Conservation (phyloP, 768 basidiomycete genomes). For the Dictyophora rubrovolvata region DNA sequence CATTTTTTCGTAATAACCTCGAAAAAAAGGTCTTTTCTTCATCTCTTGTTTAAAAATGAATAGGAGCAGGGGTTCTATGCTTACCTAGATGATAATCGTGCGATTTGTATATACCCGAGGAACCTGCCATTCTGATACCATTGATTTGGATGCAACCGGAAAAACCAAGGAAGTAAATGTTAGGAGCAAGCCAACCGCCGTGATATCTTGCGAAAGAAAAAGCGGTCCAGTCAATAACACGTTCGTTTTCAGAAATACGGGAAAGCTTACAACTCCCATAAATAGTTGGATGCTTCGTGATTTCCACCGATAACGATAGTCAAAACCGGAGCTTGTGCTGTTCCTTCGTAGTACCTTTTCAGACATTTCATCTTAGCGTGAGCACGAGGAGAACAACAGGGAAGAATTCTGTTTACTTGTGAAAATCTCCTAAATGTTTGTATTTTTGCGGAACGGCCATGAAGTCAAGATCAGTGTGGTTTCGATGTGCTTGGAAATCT, state of each 20-base stretch:
- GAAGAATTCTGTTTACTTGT: conserved; percentile 20
- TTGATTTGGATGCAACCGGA: conserved; percentile 85
- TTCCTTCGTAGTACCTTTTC: conserved; percentile 85
- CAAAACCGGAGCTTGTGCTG: conserved; percentile 70
- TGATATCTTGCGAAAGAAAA: conserved; percentile 55
- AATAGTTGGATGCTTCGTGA: conserved; percentile 93
- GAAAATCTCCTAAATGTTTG: conserved; percentile 71
- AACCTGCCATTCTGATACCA: conserved; percentile 80
- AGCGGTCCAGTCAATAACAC: too few relatives aligned
- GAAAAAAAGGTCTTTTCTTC: neutral
- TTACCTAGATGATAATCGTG: conserved; percentile 60
- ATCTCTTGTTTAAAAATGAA: neutral
- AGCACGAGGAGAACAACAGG: neutral
- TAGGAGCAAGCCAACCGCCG: conserved; percentile 93
- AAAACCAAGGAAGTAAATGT: conserved; percentile 92
- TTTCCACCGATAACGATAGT: conserved; percentile 97
- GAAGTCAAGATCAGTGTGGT: conserved; percentile 71
- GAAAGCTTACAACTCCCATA: conserved; percentile 80
- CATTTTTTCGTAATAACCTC: conserved; percentile 65
- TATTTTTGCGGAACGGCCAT: conserved; percentile 93
- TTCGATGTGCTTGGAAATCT: conserved; percentile 91
- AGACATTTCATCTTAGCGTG: neutral
- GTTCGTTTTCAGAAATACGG: too few relatives aligned
- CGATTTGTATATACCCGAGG: conserved; percentile 83
- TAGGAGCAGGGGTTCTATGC: conserved; percentile 4